Percentiles rank a stretch among this genome's conserved stretches.
Evolutionary conservation across 31 red algal species (phyloP).

Genomic region (Asparagopsis taxiformis): DNA sequence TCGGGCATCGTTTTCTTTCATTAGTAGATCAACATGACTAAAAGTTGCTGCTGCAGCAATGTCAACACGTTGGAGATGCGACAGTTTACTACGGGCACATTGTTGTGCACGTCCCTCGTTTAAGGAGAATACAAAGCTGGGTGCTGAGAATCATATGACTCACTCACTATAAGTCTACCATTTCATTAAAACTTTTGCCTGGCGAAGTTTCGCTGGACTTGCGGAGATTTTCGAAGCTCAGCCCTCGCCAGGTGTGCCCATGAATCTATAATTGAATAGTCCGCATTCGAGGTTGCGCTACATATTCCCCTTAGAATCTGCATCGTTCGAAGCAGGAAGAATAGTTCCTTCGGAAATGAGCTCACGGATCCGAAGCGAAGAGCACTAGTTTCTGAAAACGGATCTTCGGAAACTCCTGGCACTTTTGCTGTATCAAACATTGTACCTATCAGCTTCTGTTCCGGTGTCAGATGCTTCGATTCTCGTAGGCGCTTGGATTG

Average conservation of each 20-base stretch:
- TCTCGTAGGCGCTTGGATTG: not conserved
- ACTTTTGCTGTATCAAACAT: conserved; percentile 92
- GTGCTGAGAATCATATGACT: too few relatives aligned
- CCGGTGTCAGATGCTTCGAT: conserved; percentile 13
- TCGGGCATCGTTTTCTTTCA: too few relatives aligned
- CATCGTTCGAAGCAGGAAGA: conserved; percentile 84
- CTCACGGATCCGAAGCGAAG: conserved; percentile 55
- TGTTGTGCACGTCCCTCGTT: too few relatives aligned
- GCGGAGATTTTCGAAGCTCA: conserved; percentile 20
- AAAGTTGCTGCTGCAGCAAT: too few relatives aligned
- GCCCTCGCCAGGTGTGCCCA: conserved; percentile 31
- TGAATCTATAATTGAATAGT: conserved; percentile 53
- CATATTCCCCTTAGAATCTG: conserved; percentile 80
- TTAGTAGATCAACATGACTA: too few relatives aligned
- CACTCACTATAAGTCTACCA: too few relatives aligned
- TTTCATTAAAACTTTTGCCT: too few relatives aligned
- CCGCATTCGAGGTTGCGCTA: conserved; percentile 43
- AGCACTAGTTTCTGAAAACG: conserved; percentile 72
- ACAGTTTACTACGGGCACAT: too few relatives aligned
- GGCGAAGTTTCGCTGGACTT: too few relatives aligned
- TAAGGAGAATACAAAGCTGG: too few relatives aligned
- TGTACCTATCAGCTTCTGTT: conserved; percentile 55
- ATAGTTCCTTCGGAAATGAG: conserved; percentile 74
- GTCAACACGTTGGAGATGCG: too few relatives aligned
- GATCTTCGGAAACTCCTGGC: conserved; percentile 66